A percentile compares a stretch with the other conserved stretches of the same genome.
phyloP scores from a whole-genome alignment of 2,329 filamentous ascomycete species.

The Paraphaeosphaeria sporulosa region DNA sequence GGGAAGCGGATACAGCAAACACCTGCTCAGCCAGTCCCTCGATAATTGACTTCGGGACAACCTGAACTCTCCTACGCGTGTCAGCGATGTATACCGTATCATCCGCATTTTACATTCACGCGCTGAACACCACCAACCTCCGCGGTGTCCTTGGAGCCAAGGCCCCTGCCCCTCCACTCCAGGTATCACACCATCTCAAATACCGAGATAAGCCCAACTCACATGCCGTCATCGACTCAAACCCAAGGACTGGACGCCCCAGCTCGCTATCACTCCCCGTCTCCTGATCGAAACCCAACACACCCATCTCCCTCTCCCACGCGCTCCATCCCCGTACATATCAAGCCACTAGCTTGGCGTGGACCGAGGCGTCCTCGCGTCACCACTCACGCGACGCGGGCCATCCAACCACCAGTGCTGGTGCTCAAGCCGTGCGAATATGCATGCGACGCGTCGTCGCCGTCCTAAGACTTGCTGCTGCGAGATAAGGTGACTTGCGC shows the following conservation, averaged over 20 bases:
- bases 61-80: too few relatives aligned
- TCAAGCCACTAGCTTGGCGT: conserved; percentile 19
- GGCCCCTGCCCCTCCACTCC: background rate
- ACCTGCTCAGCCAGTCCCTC: too few relatives aligned
- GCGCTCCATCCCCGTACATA: conserved; percentile 8
- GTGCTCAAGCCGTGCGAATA: background rate
- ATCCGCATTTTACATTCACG: too few relatives aligned
- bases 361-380: conserved; percentile 1
- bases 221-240: background rate
- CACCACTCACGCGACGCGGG: background rate
- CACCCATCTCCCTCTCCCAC: background rate
- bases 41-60: too few relatives aligned
- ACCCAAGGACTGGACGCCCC: background rate
- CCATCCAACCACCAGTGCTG: background rate
- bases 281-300: background rate
- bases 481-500: background rate
- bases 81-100: too few relatives aligned
- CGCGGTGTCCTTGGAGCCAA: background rate
- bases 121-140: background rate
- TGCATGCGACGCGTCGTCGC: background rate
- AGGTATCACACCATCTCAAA: background rate
- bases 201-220: conserved; percentile 1
- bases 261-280: background rate
- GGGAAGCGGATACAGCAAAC: too few relatives aligned
- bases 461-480: background rate